Evolutionary conservation across 306 rosid species (phyloP).

Genomic region (Trifolium repens): DNA sequence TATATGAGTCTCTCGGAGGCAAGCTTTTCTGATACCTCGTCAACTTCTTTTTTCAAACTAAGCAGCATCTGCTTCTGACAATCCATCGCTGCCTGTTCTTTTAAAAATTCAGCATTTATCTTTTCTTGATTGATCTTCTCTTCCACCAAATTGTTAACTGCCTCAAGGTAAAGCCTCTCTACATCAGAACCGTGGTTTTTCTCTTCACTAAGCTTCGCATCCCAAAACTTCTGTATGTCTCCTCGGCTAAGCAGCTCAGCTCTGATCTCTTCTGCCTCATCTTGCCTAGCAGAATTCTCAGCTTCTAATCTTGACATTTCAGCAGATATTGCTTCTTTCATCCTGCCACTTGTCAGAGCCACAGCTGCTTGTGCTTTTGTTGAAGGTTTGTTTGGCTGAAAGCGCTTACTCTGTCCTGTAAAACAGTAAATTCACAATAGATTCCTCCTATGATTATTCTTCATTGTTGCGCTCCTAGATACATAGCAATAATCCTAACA

Average conservation of each 20-base stretch:
- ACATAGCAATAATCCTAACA: constrained; percentile 24
- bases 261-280: constrained; percentile 67
- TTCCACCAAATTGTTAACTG: constrained; percentile 60
- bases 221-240: constrained; percentile 83
- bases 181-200: constrained; percentile 67
- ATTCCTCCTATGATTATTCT: constrained; percentile 10
- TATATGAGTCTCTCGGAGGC: constrained; percentile 60
- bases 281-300: constrained; percentile 64
- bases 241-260: constrained; percentile 77
- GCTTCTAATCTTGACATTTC: constrained; percentile 74
- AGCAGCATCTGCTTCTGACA: constrained; percentile 83
- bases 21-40: constrained; percentile 75
- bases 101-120: constrained; percentile 55
- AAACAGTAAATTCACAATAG: constrained; percentile 30
- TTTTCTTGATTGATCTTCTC: constrained; percentile 67
- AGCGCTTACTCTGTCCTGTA: constrained; percentile 90
- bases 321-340: constrained; percentile 58
- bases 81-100: constrained; percentile 78
- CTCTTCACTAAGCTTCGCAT: constrained; percentile 61
- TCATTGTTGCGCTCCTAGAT: constrained; percentile 12
- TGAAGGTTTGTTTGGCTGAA: constrained; percentile 89
- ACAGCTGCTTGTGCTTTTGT: constrained; percentile 91
- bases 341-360: constrained; percentile 78
- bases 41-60: constrained; percentile 75
- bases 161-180: constrained; percentile 63